Evolutionary conservation across 2,329 filamentous ascomycete genomes (phyloP), one percentile per base, ranked within the genome.

Genomic region (Paracamarosporium sp.): DNA sequence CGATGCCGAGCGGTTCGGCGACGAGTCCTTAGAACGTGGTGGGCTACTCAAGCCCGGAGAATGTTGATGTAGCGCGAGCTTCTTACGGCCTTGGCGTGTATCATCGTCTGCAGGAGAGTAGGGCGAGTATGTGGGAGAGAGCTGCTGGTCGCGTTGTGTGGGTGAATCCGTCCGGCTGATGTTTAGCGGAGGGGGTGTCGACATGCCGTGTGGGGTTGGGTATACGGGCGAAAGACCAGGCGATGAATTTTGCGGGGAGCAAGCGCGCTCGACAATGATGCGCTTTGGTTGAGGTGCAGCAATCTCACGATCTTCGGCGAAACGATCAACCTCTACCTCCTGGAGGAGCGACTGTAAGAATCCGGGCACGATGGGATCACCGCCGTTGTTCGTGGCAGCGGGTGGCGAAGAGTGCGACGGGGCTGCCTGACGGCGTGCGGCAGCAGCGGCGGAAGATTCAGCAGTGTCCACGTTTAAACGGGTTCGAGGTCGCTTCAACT

Each of bases 311-410:
- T 75, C 73, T 53, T 76, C 72, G 30, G 71, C 71, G 43, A 72
- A 70, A 17, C 70, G 68, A 50, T 75, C 70, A 8, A 76, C 83
- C 70, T 96, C 93, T 1, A 98, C 92, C 75, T 98, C 94, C 72
- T 91, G 92, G 48, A 98, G 80, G 6, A 98, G 81, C 0, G 92
- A 94, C 24, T 92, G 91, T 7, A 98, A 82, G 71, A 98, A 94
- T 5, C 91, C 93, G 7, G 92, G 91, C 27, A 81, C 83, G 36
- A 80, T 75, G 27, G 65, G 66, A 61, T 58, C 80, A 36, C 58
- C 63, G 15, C 62, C 35, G 53, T 60, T 46, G 50, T 60, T 56
- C 62, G 65, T n/a, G 60, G 40, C 62, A 55, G 58, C 66, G 8
- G 62, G 59, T 13, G 65, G 73, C 53, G 66, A 63, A 70, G 74